Conservation (phyloP, 1,284 basidiomycete genomes). For the Apiotrichum brassicae region DNA sequence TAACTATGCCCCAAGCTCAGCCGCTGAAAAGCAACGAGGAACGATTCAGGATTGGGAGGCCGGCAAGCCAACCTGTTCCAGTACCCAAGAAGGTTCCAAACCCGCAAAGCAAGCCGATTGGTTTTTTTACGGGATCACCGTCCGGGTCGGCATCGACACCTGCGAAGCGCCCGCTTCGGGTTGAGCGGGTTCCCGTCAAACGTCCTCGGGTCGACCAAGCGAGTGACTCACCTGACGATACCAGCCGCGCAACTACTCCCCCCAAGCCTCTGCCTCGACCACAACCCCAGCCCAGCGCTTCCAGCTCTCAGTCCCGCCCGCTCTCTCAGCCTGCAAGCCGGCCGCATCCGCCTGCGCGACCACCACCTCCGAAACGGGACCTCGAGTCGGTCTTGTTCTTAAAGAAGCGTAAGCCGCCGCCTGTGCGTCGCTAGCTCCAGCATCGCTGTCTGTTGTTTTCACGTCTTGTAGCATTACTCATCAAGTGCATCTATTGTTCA, state of each 20-base stretch:
- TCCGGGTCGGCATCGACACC: not conserved
- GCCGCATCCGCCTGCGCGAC: not conserved
- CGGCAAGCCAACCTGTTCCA: too few species aligned
- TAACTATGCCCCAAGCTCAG: not conserved
- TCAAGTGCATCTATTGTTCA: too few species aligned
- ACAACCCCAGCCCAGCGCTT: not conserved
- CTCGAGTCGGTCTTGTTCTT: constrained; percentile 23
- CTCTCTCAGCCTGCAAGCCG: not conserved
- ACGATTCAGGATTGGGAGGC: constrained; percentile 10
- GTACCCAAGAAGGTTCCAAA: too few species aligned
- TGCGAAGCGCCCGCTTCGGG: too few species aligned
- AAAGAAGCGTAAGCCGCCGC: constrained; percentile 14
- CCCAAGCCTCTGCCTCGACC: not conserved
- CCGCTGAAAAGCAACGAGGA: not conserved
- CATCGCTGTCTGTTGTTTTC: not conserved
- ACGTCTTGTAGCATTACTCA: not conserved
- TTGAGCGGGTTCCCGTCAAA: not conserved
- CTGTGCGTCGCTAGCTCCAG: not conserved
- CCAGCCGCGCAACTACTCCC: too few species aligned
- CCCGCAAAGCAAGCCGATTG: constrained; percentile 5
- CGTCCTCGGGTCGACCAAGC: not conserved
- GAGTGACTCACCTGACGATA: too few species aligned
- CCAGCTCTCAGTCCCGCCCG: too few species aligned
- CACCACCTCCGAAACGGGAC: constrained; percentile 1
- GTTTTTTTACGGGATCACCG: constrained; percentile 10